Evolutionary conservation across 2,329 filamentous ascomycete genomes (phyloP).

Genomic region (Pseudogymnoascus sp.): DNA sequence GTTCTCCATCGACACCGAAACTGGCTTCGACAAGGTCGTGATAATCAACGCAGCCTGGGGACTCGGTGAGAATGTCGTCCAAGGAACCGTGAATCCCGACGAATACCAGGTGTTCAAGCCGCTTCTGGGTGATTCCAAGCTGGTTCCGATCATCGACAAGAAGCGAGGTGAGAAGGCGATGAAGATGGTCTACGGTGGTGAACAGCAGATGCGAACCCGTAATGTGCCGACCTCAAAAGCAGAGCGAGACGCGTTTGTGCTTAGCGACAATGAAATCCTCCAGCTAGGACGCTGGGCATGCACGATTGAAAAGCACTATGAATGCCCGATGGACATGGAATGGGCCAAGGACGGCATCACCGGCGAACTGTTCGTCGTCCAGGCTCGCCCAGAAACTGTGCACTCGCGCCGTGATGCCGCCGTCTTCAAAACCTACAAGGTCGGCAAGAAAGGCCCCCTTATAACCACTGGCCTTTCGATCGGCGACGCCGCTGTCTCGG

Average conservation of each 20-base stretch:
- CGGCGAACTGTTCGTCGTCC: too few species aligned
- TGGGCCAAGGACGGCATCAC: too few species aligned
- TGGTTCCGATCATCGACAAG: slow-evolving; percentile 31
- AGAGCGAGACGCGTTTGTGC: slow-evolving; percentile 29
- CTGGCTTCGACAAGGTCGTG: slow-evolving; percentile 33
- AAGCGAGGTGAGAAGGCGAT: slow-evolving; percentile 29
- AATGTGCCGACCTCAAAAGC: slow-evolving; percentile 33
- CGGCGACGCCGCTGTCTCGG: too few species aligned
- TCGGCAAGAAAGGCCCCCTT: too few species aligned
- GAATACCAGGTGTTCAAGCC: slow-evolving; percentile 35
- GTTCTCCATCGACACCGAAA: slow-evolving; percentile 36
- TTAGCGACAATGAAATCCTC: slow-evolving; percentile 31
- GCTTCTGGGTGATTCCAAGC: slow-evolving; percentile 22
- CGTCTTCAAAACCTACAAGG: too few species aligned
- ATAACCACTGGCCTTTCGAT: too few species aligned
- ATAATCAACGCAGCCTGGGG: slow-evolving; percentile 34
- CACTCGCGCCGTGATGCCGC: too few species aligned
- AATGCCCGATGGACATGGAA: too few species aligned
- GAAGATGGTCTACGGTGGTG: slow-evolving; percentile 32
- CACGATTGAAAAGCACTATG: too few species aligned
- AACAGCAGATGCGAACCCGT: slow-evolving; percentile 23
- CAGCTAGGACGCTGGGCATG: slow-evolving; percentile 29
- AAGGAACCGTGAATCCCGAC: slow-evolving; percentile 33
- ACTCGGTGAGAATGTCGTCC: slow-evolving; percentile 34
- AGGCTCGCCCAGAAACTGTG: too few species aligned